A percentile compares a stretch with the other conserved stretches of the same genome.
Conservation (phyloP, 306 rosid genomes). For the Calophaca sinica region DNA sequence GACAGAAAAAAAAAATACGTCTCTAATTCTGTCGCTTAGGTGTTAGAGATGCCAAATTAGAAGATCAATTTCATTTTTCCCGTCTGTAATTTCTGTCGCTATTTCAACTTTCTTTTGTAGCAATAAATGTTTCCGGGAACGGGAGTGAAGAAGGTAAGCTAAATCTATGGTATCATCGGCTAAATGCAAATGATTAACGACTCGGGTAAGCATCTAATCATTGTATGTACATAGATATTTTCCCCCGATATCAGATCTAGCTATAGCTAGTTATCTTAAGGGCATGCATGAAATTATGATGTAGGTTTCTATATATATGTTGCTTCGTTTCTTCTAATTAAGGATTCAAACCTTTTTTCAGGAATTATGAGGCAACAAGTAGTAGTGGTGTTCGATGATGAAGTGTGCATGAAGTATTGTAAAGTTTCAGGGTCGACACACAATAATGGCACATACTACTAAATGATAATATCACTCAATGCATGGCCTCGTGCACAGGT, state of each 20-base stretch:
- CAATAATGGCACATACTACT: slow-evolving; percentile 46
- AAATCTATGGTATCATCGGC: too few species aligned
- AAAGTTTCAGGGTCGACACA: slow-evolving; percentile 54
- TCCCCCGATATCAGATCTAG: neutral
- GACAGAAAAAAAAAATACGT: too few species aligned
- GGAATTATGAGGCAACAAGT: slow-evolving; percentile 53
- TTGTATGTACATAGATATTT: neutral
- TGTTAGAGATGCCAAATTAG: too few species aligned
- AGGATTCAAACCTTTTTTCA: slow-evolving; percentile 47
- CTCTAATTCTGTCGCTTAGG: too few species aligned
- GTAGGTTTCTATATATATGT: slow-evolving; percentile 9
- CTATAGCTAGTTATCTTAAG: slow-evolving; percentile 22
- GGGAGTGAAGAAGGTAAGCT: too few species aligned
- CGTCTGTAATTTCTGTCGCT: too few species aligned
- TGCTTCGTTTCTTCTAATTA: slow-evolving; percentile 38
- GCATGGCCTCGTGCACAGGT: slow-evolving; percentile 59
- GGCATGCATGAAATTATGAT: slow-evolving; percentile 43
- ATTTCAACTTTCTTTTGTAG: too few species aligned
- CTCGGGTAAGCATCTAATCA: neutral
- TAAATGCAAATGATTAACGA: too few species aligned
- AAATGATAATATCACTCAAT: slow-evolving; percentile 44
- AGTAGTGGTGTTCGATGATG: slow-evolving; percentile 56
- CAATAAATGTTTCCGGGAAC: too few species aligned
- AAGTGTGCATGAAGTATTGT: slow-evolving; percentile 67
- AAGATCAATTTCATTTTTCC: too few species aligned